Percentiles rank a stretch among this genome's conserved stretches.
These are phyloP conservation scores for Dryas integrifolia DNA, from an alignment of 331 rosid species.

Conservation along the genomic window DNA sequence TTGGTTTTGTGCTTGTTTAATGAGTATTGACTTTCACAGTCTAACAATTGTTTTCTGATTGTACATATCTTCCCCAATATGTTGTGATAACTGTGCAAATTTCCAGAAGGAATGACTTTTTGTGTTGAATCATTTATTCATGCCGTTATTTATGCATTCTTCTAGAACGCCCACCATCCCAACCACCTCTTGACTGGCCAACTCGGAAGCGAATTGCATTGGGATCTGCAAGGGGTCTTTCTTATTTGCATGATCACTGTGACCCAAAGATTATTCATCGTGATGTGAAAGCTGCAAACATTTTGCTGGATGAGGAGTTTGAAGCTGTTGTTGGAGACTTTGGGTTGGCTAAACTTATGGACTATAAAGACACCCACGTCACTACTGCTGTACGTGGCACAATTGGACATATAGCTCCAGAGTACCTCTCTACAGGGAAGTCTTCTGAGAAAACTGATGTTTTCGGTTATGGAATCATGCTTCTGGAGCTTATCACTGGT, in stretches of 20 bases:
- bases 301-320: constrained; percentile 94
- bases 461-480: constrained; percentile 98
- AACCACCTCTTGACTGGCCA: constrained; percentile 94
- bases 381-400: constrained; percentile 98
- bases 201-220: constrained; percentile 89
- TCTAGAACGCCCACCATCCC: constrained; percentile 85
- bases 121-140: background rate
- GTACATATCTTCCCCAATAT: background rate
- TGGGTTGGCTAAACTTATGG: constrained; percentile 97
- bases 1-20: background rate
- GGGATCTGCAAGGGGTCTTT: constrained; percentile 98
- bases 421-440: constrained; percentile 93
- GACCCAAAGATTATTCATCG: constrained; percentile 98
- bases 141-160: constrained; percentile 27
- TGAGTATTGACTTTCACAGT: background rate
- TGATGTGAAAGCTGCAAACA: constrained; percentile 95
- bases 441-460: constrained; percentile 98
- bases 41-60: background rate
- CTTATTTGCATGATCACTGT: constrained; percentile 95
- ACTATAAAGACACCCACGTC: constrained; percentile 97
- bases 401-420: constrained; percentile 98
- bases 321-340: constrained; percentile 99
- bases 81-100: background rate
- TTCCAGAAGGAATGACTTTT: background rate
- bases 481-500: constrained; percentile 94